phyloP scores from a whole-genome alignment of 2,329 filamentous ascomycete species.

The Boeremia exigua region DNA sequence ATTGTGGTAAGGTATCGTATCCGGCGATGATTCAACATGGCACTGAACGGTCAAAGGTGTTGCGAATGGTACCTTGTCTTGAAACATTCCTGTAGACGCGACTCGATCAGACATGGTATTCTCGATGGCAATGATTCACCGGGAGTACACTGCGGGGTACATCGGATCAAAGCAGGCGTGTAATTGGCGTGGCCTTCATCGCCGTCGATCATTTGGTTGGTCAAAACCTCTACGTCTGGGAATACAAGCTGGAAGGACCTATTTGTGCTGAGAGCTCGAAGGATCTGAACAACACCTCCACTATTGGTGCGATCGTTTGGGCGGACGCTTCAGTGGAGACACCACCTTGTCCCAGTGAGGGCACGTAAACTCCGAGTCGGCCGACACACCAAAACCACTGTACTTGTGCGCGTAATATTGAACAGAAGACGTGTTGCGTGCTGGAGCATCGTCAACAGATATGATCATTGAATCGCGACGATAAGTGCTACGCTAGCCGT shows the following conservation, averaged over 20 bases:
- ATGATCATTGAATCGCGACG: too few relatives aligned
- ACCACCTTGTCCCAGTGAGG: too few relatives aligned
- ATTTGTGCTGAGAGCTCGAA: not conserved
- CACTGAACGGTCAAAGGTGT: not conserved
- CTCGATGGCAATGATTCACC: not conserved
- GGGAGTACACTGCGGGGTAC: not conserved
- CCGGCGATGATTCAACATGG: not conserved
- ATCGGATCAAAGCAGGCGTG: not conserved
- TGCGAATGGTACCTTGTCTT: not conserved
- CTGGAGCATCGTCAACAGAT: too few relatives aligned
- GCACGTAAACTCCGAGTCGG: too few relatives aligned
- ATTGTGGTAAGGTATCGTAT: not conserved
- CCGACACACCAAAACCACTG: too few relatives aligned
- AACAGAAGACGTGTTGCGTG: too few relatives aligned
- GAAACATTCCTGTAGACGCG: not conserved
- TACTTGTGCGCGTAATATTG: too few relatives aligned
- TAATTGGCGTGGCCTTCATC: slow-evolving; percentile 1
- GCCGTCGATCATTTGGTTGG: not conserved
- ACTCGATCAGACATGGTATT: not conserved
- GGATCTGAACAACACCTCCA: too few relatives aligned
- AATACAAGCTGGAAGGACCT: too few relatives aligned
- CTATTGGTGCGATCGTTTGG: too few relatives aligned
- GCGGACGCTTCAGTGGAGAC: too few relatives aligned
- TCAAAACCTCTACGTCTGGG: not conserved
- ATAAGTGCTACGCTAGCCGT: not conserved